Evolutionary conservation across 2,329 filamentous ascomycete genomes (phyloP), one percentile per base, ranked within the genome.

Genomic region (Anthostomella pinea): DNA sequence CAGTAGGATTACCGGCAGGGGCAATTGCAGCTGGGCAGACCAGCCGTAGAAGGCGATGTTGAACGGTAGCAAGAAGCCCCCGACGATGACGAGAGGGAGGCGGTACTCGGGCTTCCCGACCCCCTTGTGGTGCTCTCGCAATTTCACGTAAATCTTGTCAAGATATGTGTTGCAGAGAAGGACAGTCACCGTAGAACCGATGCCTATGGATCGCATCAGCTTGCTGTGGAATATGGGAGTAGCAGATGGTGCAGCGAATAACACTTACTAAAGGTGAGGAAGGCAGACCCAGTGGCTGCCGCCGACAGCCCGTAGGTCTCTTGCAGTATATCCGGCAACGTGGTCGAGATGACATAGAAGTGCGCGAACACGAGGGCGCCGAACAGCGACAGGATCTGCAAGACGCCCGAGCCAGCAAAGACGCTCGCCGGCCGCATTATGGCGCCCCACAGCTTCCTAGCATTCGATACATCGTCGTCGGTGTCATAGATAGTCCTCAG

Each of bases 311-410:
- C 54, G 46, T 79, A 79, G 1, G 64, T 44, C 1, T 65, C 58
- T 43, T 69, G 56, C 27, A 78, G 60, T 9, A 79, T 70, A 18
- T 67, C 58, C 6, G 75, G 67, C 39, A 79, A 57, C 2, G 73
- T 75, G 6, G 74, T 73, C 30, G 70, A 68, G 46, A 77, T 64
- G 35, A 77, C 58, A 52, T 77, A 80, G 25, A 72, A 71, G 42
- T 68, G 72, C 3, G 71, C 65, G 45, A 75, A 79, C 1, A 64
- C 58, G 10, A 77, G 55, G 5, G 69, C 63, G 10, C 68, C 66
- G 27, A 69, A 70, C 2, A 77, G 42, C 0, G 69, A 66, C 54
- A 70, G 37, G 8, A 26, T 43, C 46, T 77, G 66, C n/a, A 82
- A 60, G 2, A 82, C 72, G 10, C 66, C 59, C 2, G 74, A 79